Evolutionary conservation across 352 stramenopile genomes (phyloP), one percentile per base, ranked within the genome.

Genomic region (Phytophthora boehmeriae): DNA sequence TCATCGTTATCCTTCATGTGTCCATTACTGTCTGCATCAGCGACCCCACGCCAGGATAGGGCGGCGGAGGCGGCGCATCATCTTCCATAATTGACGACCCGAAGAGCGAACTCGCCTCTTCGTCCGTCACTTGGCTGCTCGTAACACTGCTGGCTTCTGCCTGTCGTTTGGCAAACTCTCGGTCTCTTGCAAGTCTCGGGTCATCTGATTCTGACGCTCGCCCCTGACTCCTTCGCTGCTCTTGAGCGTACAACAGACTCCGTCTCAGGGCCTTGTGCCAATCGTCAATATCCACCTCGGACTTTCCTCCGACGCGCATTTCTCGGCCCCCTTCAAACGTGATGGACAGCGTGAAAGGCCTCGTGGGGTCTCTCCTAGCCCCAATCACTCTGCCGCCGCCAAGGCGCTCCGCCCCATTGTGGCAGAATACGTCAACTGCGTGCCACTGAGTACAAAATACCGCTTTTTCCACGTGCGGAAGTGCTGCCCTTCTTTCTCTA

Each of bases 391-490:
- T 72, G 20, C 83, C 77, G 13, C 77, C 75, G 11, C 69, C 80
- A 10, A 93, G 66, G 20, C 66, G 53, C 19, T 85, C 56, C 4
- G 70, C 63, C 5, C 75, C 49, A 91, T 83, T 9, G 83, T 67
- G 30, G 73, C 66, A 14, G 71, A 80, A 69, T 93, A 93, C 39
- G 70, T 80, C n/a, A 95, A 59, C 19, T 80, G 62, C 25, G 73
- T 80, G 10, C 84, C 78, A 22, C 81, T 72, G 0, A 93, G 64
- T 25, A 90, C 80, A 60, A 93, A 92, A 51, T 88, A 90, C 41
- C 78, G 77, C 28, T 82, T 85, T 63, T 90, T 92, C 83, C 83
- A 92, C 16, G 76, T 89, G 5, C 69, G 71, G 45, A 92, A 81
- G 36, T 78, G 70, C 59, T 86, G 74, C 0, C 83, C 80, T 54